A percentile compares a stretch with the other conserved stretches of the same genome.
These are phyloP conservation scores for Oidiodendron maius DNA, from an alignment of 495 filamentous ascomycete species.

Conservation along the genomic window DNA sequence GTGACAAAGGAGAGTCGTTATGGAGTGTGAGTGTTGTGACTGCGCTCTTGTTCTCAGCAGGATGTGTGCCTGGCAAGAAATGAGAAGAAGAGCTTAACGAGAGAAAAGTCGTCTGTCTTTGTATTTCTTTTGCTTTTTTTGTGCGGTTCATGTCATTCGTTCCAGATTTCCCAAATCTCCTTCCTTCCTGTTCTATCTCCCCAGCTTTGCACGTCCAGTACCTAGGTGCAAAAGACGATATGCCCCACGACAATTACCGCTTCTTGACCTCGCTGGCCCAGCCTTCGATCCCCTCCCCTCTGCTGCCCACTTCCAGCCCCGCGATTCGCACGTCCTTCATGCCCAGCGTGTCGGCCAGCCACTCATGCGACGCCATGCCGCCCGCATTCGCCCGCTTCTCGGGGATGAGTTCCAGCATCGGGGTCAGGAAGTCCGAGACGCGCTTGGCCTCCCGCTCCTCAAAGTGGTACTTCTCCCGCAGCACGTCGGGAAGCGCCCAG, in stretches of 20 bases:
- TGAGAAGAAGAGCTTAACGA: too few species aligned
- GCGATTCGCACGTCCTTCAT: slow-evolving; percentile 76
- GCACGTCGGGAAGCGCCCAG: slow-evolving; percentile 91
- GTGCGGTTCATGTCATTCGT: neutral
- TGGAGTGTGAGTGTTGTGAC: too few species aligned
- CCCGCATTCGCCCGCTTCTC: slow-evolving; percentile 90
- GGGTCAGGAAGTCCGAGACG: slow-evolving; percentile 80
- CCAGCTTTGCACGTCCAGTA: neutral
- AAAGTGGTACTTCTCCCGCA: slow-evolving; percentile 97
- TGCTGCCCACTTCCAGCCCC: slow-evolving; percentile 67
- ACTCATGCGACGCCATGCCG: slow-evolving; percentile 81
- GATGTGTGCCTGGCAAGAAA: too few species aligned
- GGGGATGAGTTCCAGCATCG: slow-evolving; percentile 88
- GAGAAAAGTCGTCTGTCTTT: too few species aligned
- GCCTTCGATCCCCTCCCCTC: slow-evolving; percentile 91
- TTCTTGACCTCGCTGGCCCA: slow-evolving; percentile 91
- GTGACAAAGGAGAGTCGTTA: too few species aligned
- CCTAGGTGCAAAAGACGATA: too few species aligned
- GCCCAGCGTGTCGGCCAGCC: slow-evolving; percentile 75
- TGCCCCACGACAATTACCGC: too few species aligned
- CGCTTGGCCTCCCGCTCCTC: slow-evolving; percentile 65
- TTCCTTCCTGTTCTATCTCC: neutral
- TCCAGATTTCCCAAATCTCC: neutral
- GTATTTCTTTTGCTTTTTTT: too few species aligned
- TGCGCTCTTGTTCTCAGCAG: too few species aligned